A percentile compares a stretch with the other conserved stretches of the same genome.
These are phyloP conservation scores for Syncephalastrum monosporum DNA, from an alignment of 371 early-diverging fungal species.

Conservation along the genomic window DNA sequence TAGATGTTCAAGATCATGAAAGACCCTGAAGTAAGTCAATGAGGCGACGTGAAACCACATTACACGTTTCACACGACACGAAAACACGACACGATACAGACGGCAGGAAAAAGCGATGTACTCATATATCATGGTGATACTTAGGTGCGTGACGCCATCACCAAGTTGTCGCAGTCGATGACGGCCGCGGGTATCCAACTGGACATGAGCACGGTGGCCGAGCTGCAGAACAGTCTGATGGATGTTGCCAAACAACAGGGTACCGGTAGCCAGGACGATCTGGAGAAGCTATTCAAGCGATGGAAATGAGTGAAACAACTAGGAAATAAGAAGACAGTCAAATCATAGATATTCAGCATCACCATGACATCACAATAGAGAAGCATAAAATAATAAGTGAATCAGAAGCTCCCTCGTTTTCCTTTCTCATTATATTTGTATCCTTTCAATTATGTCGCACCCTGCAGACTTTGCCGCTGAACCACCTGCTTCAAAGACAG, in stretches of 20 bases:
- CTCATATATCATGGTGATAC: background rate
- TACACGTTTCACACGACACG: no score
- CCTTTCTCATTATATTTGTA: background rate
- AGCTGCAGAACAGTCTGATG: conserved; percentile 25
- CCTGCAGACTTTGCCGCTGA: conserved; percentile 12
- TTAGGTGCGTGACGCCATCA: conserved; percentile 22
- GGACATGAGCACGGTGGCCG: conserved; percentile 39
- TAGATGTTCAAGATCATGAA: conserved; percentile 40
- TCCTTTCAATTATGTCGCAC: background rate
- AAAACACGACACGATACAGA: background rate
- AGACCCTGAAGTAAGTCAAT: conserved; percentile 31
- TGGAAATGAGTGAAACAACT: background rate
- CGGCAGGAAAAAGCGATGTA: background rate
- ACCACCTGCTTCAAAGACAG: conserved; percentile 9
- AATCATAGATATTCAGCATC: background rate
- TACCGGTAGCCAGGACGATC: background rate
- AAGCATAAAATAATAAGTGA: conserved; percentile 1
- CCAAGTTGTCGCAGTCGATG: conserved; percentile 32
- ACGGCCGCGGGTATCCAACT: conserved; percentile 40
- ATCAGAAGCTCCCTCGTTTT: background rate
- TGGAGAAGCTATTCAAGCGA: background rate
- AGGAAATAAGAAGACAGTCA: background rate
- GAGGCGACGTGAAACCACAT: no score
- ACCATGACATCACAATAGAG: conserved; percentile 1
- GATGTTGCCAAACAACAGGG: conserved; percentile 11